These are phyloP conservation scores for Elongisporangium undulatum DNA, from an alignment of 352 stramenopile genomes.

Conservation along the genomic window DNA sequence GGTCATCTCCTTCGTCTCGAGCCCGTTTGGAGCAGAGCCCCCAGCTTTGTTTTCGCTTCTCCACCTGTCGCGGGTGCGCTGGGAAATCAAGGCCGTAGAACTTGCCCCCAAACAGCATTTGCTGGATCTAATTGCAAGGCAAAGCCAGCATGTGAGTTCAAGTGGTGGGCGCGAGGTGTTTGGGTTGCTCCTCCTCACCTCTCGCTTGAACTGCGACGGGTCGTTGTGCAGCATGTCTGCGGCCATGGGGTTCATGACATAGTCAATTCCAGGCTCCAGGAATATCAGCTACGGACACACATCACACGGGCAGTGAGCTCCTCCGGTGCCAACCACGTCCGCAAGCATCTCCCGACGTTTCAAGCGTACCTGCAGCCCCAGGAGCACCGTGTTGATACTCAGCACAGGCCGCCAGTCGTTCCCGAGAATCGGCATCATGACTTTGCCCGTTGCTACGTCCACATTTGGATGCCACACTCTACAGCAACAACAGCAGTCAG, in stretches of 20 bases:
- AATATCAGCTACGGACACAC: constrained; percentile 64
- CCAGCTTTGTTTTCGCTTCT: constrained; percentile 45
- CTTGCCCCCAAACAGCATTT: constrained; percentile 56
- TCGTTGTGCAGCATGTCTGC: constrained; percentile 52
- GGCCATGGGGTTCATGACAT: constrained; percentile 50
- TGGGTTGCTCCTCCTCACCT: constrained; percentile 15
- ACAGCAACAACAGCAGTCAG: constrained; percentile 8
- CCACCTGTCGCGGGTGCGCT: constrained; percentile 45
- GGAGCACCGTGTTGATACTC: constrained; percentile 82
- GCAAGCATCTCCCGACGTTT: neutral
- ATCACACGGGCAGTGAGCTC: neutral
- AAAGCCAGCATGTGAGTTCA: neutral
- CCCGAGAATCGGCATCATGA: constrained; percentile 86
- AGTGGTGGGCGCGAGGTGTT: neutral
- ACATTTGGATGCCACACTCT: constrained; percentile 87
- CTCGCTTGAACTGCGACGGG: constrained; percentile 37
- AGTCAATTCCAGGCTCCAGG: constrained; percentile 66
- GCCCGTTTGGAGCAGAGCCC: constrained; percentile 48
- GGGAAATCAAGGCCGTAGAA: constrained; percentile 67
- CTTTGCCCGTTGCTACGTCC: constrained; percentile 60
- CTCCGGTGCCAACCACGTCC: neutral
- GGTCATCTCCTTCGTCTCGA: constrained; percentile 28
- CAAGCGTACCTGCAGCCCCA: constrained; percentile 63
- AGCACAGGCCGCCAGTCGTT: constrained; percentile 83
- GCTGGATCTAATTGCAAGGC: constrained; percentile 29